Evolutionary conservation across 305 asterid genomes (phyloP), one percentile per base, ranked within the genome.

Genomic region (Solanum hybrid): DNA sequence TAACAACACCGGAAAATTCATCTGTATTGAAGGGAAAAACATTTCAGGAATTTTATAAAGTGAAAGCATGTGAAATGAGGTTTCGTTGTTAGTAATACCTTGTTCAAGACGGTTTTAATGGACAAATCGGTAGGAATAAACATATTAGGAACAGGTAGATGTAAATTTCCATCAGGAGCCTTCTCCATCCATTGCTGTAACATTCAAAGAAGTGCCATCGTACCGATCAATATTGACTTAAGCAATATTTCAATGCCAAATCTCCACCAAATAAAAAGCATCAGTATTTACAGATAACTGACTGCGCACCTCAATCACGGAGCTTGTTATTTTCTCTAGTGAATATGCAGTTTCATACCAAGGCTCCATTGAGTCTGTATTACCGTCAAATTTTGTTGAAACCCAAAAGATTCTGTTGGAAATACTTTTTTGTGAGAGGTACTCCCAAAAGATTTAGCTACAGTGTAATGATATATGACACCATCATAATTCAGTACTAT

Each of bases 271-370:
- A 84, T 51, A 18, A 84, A 84, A 76, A 36, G 67, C 26, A 36
- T 1, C 22, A 26, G 67, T 87, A 39, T 42, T 42, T 79, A 88
- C 57, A 88, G 90, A 77, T 26, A 73, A 76, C 61, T 11, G 34
- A 77, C 31, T 29, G 29, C 13, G 87, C 90, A 97, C 99, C 99
- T 95, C 95, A 92, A 96, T 95, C 69, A 88, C 86, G 90, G 97
- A 94, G 64, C 95, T 93, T 90, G 94, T 84, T 90, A 96, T 89
- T 91, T 91, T 92, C 92, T 96, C 99, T 20, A 94, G 77, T 90
- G 97, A 93, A 93, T 94, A 96, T 89, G 96, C 94, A 37, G 98
- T 97, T 91, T 98, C 98, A 93, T 97, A 97, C 99, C 99, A 96
- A 89, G 99, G 99, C 91, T 97, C 98, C 22, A 89, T 92, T 89